Conservation (phyloP, 805 yeast genomes). For the Candida pseudoglaebosa region DNA sequence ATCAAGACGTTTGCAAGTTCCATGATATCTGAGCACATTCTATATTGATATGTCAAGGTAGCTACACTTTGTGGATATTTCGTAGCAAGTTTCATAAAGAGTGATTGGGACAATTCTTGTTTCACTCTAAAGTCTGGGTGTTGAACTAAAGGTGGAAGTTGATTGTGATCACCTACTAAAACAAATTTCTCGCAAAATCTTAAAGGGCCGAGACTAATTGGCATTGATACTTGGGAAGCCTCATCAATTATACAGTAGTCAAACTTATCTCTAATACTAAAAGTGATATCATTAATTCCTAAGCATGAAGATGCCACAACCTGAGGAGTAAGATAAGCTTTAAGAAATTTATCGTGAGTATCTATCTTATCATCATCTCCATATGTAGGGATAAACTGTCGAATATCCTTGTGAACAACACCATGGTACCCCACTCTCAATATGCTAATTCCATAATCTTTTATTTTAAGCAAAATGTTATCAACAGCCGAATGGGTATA, state of each 20-base stretch:
- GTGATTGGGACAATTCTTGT: slow-evolving; percentile 63
- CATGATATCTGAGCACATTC: slow-evolving; percentile 93
- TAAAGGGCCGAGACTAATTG: slow-evolving; percentile 85
- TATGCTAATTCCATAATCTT: slow-evolving; percentile 33
- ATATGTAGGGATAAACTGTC: slow-evolving; percentile 46
- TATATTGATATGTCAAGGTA: slow-evolving; percentile 76
- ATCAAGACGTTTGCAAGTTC: slow-evolving; percentile 72
- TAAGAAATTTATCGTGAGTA: slow-evolving; percentile 43
- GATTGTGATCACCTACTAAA: slow-evolving; percentile 95
- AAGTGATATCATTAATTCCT: slow-evolving; percentile 63
- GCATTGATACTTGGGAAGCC: slow-evolving; percentile 93
- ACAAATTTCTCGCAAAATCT: slow-evolving; percentile 73
- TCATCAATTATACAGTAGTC: slow-evolving; percentile 96
- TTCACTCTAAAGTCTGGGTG: slow-evolving; percentile 58
- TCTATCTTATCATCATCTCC: slow-evolving; percentile 27
- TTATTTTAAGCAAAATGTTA: slow-evolving; percentile 76
- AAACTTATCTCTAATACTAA: slow-evolving; percentile 52
- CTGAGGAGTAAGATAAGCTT: slow-evolving; percentile 50
- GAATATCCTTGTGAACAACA: slow-evolving; percentile 60
- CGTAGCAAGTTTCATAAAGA: slow-evolving; percentile 73
- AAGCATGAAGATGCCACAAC: slow-evolving; percentile 89
- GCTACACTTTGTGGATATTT: slow-evolving; percentile 70
- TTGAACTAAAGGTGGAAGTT: slow-evolving; percentile 83
- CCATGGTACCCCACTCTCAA: slow-evolving; percentile 63
- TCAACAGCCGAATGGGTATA: slow-evolving; percentile 97